A percentile compares a stretch with the other conserved stretches of the same genome.
These are phyloP conservation scores for Xylaria castorea DNA, from an alignment of 495 filamentous ascomycete genomes.

Conservation along the genomic window DNA sequence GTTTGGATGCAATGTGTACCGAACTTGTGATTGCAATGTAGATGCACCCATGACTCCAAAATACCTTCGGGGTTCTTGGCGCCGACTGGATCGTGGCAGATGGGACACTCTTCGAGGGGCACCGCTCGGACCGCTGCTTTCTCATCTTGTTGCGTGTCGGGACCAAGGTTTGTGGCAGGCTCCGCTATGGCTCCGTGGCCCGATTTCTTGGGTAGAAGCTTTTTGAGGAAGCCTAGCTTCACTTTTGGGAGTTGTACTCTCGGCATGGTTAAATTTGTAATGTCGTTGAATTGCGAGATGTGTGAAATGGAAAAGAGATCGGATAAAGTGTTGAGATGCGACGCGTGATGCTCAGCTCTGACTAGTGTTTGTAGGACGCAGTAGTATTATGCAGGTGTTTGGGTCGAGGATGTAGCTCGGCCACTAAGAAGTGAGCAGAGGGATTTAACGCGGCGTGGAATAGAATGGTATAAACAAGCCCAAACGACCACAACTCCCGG, in stretches of 20 bases:
- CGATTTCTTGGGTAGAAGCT: slow-evolving; percentile 30
- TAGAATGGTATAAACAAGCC: background rate
- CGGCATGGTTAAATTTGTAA: slow-evolving; percentile 16
- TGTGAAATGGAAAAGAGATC: background rate
- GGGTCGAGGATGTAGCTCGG: background rate
- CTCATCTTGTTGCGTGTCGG: slow-evolving; percentile 29
- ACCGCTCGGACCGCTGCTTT: slow-evolving; percentile 24
- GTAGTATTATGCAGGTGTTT: background rate
- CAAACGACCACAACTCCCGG: background rate
- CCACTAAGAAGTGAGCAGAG: background rate
- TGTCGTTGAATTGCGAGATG: background rate
- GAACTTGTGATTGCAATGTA: slow-evolving; percentile 55
- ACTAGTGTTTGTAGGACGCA: background rate
- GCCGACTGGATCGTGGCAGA: slow-evolving; percentile 53
- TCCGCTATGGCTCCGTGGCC: background rate
- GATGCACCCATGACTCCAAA: slow-evolving; percentile 48
- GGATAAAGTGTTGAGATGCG: background rate
- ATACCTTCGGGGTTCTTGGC: slow-evolving; percentile 44
- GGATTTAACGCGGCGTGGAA: background rate
- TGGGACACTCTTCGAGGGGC: slow-evolving; percentile 47
- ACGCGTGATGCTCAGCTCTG: background rate
- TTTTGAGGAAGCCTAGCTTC: slow-evolving; percentile 39
- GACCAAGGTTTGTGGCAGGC: slow-evolving; percentile 7
- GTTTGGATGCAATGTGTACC: slow-evolving; percentile 55
- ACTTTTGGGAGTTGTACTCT: slow-evolving; percentile 33